A percentile compares a stretch with the other conserved stretches of the same genome.
phyloP scores from a whole-genome alignment of 2,329 filamentous ascomycete genomes.

The Xylaria sp. region DNA sequence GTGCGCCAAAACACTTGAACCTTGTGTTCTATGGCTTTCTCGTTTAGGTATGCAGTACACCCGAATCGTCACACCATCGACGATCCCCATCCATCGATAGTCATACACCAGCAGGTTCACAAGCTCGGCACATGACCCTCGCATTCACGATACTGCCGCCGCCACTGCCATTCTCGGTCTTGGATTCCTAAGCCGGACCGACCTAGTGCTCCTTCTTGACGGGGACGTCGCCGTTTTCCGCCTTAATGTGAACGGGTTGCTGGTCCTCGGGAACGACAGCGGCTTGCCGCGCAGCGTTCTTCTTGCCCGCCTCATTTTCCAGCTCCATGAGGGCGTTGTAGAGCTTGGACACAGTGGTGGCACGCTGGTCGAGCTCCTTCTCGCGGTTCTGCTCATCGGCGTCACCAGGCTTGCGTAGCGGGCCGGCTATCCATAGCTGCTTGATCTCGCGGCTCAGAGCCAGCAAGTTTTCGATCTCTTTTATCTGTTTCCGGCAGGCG shows the following conservation, averaged over 20 bases:
- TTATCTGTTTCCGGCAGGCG: slow-evolving; percentile 40
- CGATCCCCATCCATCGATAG: not conserved
- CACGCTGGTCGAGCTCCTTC: slow-evolving; percentile 45
- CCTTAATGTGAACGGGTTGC: not conserved
- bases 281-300: slow-evolving; percentile 5
- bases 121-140: no score
- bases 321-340: slow-evolving; percentile 40
- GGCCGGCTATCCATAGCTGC: slow-evolving; percentile 56
- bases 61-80: no score
- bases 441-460: slow-evolving; percentile 55
- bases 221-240: not conserved
- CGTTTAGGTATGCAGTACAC: not conserved
- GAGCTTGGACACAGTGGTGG: slow-evolving; percentile 44
- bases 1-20: not conserved
- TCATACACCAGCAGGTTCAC: not conserved
- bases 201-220: not conserved
- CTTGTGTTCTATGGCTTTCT: not conserved
- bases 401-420: slow-evolving; percentile 51
- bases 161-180: not conserved
- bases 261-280: not conserved
- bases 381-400: slow-evolving; percentile 44
- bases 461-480: slow-evolving; percentile 52
- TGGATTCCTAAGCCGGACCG: not conserved
- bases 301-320: slow-evolving; percentile 26
- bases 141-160: no score